phyloP scores from a whole-genome alignment of 441 rosid species.

The Populus tomentosa region DNA sequence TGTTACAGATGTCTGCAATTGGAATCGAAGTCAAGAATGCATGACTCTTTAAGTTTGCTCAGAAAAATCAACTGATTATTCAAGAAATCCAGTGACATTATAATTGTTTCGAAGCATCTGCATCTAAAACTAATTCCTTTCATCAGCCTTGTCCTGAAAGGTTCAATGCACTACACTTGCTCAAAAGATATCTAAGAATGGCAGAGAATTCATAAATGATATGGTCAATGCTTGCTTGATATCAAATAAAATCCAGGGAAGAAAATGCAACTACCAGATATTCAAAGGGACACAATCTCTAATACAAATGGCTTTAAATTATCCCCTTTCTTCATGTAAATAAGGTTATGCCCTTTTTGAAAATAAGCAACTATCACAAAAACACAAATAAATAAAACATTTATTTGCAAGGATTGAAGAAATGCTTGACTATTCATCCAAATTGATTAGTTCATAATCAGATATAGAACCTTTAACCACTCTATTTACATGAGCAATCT shows the following conservation, averaged over 20 bases:
- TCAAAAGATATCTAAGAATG: neutral
- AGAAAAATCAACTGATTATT: neutral
- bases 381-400: neutral
- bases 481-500: too few species aligned
- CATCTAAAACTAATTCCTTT: neutral
- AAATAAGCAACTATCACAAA: neutral
- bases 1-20: conserved; percentile 55
- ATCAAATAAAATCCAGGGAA: neutral
- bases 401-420: too few species aligned
- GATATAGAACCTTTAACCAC: too few species aligned
- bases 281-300: neutral
- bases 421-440: neutral
- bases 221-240: neutral
- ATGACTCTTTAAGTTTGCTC: neutral
- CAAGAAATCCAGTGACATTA: neutral
- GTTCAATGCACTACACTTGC: neutral
- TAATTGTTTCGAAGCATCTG: neutral
- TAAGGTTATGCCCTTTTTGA: neutral
- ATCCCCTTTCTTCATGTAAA: neutral
- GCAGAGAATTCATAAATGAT: neutral
- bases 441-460: neutral
- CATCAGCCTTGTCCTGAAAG: neutral
- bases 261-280: neutral
- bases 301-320: neutral
- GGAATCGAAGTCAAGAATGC: conserved; percentile 4